These are phyloP conservation scores for Vigna angularis DNA, from an alignment of 306 rosid species.

Conservation along the genomic window DNA sequence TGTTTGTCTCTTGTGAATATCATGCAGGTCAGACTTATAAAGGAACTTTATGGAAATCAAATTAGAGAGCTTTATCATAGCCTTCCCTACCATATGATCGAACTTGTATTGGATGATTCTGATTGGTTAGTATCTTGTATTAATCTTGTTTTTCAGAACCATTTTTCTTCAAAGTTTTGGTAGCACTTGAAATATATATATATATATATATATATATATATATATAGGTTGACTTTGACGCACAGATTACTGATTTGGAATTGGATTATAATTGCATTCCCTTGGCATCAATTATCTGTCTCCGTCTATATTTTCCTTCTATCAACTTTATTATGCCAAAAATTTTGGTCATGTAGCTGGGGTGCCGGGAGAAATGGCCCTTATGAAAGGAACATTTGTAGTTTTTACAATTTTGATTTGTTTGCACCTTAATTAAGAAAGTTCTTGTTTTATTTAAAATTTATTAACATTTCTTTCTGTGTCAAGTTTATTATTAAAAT, in stretches of 20 bases:
- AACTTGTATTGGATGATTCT: slow-evolving; percentile 71
- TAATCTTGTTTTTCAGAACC: slow-evolving; percentile 14
- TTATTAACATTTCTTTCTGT: slow-evolving; percentile 14
- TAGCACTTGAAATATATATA: neutral
- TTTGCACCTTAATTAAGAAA: slow-evolving; percentile 9
- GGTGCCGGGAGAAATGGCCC: slow-evolving; percentile 4
- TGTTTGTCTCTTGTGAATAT: slow-evolving; percentile 29
- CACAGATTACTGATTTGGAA: neutral
- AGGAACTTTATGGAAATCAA: slow-evolving; percentile 96
- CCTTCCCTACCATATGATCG: slow-evolving; percentile 83
- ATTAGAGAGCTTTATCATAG: slow-evolving; percentile 79
- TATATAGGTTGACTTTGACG: neutral
- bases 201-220: no score
- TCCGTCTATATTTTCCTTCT: slow-evolving; percentile 2
- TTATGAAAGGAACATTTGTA: neutral
- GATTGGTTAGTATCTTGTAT: slow-evolving; percentile 69
- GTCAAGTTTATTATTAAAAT: neutral
- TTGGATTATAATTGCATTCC: neutral
- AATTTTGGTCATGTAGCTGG: slow-evolving; percentile 26
- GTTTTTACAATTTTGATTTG: slow-evolving; percentile 26
- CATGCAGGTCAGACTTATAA: slow-evolving; percentile 85
- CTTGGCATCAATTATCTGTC: neutral
- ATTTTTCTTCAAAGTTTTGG: slow-evolving; percentile 1
- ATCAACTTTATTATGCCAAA: neutral
- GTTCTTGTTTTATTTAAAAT: slow-evolving; percentile 18